Percentiles rank a stretch among this genome's conserved stretches.
Conservation (phyloP, 1,139 yeast genomes). For the Groenewaldozyma auringiensis region DNA sequence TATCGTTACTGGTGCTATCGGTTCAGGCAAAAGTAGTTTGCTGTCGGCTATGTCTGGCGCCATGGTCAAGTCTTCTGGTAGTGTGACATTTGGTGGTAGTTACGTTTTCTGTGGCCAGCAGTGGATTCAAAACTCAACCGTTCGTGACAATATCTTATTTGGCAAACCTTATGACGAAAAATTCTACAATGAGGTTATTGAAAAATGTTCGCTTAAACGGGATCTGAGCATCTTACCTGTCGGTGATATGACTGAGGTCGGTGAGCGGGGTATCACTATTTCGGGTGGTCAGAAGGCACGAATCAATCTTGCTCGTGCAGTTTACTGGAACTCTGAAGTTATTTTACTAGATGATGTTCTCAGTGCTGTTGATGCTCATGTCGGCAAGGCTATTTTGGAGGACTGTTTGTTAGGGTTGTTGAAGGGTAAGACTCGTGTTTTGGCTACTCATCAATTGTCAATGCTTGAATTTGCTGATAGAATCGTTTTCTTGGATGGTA, state of each 20-base stretch:
- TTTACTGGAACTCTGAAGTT: slow-evolving; percentile 61
- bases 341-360: slow-evolving; percentile 76
- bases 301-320: slow-evolving; percentile 76
- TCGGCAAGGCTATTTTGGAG: slow-evolving; percentile 74
- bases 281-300: slow-evolving; percentile 95
- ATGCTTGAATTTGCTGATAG: slow-evolving; percentile 62
- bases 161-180: slow-evolving; percentile 52
- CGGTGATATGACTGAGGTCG: slow-evolving; percentile 81
- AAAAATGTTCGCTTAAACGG: slow-evolving; percentile 57
- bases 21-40: slow-evolving; percentile 63
- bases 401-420: slow-evolving; percentile 57
- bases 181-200: slow-evolving; percentile 49
- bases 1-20: slow-evolving; percentile 63
- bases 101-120: slow-evolving; percentile 48
- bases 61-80: slow-evolving; percentile 47
- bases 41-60: slow-evolving; percentile 55
- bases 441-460: slow-evolving; percentile 81
- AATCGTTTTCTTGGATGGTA: slow-evolving; percentile 59
- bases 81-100: slow-evolving; percentile 35
- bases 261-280: slow-evolving; percentile 85
- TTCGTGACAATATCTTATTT: slow-evolving; percentile 65
- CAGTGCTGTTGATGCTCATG: slow-evolving; percentile 89
- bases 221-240: slow-evolving; percentile 70
- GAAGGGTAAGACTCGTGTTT: slow-evolving; percentile 53
- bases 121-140: slow-evolving; percentile 83